Base-by-base conservation (phyloP, 805 yeast genomes). In the Starmerella tilneyi region DNA sequence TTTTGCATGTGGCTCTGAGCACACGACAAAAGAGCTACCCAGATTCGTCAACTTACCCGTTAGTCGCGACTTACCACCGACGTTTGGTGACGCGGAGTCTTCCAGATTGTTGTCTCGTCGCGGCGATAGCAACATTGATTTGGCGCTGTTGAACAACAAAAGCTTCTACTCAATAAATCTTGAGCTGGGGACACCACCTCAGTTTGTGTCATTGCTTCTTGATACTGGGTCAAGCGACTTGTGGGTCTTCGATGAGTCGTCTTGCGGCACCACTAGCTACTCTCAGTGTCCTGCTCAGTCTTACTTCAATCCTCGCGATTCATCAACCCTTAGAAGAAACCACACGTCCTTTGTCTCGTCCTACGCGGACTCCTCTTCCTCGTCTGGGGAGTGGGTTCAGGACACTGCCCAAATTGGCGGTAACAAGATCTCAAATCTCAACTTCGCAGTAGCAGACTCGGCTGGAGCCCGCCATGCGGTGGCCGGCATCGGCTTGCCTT, bases 141-240 rank as follows among this genome's bases (percentile, higher is more conserved):
- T n/a, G n/a, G n/a, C n/a, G n/a, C n/a, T n/a, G n/a, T n/a, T n/a
- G n/a, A n/a, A n/a, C n/a, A 11, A 13, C 17, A n/a, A 29, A 17
- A 8, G n/a, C 9, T 37, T 28, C 38, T 43, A 43, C 26, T 35
- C 43, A 5, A 9, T 43, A 6, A 17, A 13, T 5, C 37, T 42
- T 13, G 26, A 29, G 8, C 34, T 79, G 9, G 85, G 86, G 7
- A 71, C 82, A 0, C 69, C 75, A 2, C 54, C 63, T 0, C 78
- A 78, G 52, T 53, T 62, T 3, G 64, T 79, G 6, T 65, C 65
- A 3, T 75, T 78, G 4, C 60, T 75, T 39, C 58, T 79, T 20
- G 88, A 81, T 54, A 80, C 86, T 1, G 86, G 86, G 2, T 77
- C 84, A 0, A 70, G 81, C 1, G 85, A 80, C 57, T 56, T 79